Base-by-base conservation (phyloP, 148 eudicot genomes). In the Cornus suecica region DNA sequence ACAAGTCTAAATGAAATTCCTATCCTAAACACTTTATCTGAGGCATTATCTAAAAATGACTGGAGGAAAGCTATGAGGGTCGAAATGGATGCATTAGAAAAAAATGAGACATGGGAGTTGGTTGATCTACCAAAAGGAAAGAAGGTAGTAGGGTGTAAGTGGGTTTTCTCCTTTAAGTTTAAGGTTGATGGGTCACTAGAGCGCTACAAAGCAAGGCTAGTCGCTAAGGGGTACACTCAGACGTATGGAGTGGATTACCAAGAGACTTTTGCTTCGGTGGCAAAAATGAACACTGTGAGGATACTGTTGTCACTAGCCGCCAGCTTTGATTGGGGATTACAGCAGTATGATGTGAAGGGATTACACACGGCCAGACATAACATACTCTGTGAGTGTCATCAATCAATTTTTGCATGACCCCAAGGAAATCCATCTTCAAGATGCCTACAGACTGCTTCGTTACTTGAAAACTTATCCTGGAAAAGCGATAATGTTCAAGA, bases 181-280 rank as follows among this genome's bases (percentile, higher is more conserved):
- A 32, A 32, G 37, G 37, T 5, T 32, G 37, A 32, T 32, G 37
- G 37, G 5, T 32, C 37, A 20, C 25, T 27, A 72, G 32, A 26
- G 64, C n/a, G n/a, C n/a, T n/a, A n/a, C n/a, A n/a, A n/a, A n/a
- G n/a, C n/a, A n/a, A n/a, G n/a, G n/a, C n/a, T n/a, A n/a, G n/a
- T n/a, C n/a, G n/a, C n/a, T n/a, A n/a, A n/a, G n/a, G n/a, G n/a
- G n/a, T n/a, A n/a, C n/a, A n/a, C n/a, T n/a, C n/a, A 52, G 28
- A 71, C 31, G 10, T 51, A 71, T 54, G 64, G 74, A 3, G 41
- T 71, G 15, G 74, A 52, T 28, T 71, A 71, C 18, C 63, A 71
- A 28, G 64, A 71, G 23, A 71, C 64, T 1, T 71, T 71, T 54
- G 51, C 63, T 10, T 32, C 64, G 10, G 64, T 51, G 2, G 74